Conservation (phyloP, 768 basidiomycete genomes). For the Lactarius quietus region DNA sequence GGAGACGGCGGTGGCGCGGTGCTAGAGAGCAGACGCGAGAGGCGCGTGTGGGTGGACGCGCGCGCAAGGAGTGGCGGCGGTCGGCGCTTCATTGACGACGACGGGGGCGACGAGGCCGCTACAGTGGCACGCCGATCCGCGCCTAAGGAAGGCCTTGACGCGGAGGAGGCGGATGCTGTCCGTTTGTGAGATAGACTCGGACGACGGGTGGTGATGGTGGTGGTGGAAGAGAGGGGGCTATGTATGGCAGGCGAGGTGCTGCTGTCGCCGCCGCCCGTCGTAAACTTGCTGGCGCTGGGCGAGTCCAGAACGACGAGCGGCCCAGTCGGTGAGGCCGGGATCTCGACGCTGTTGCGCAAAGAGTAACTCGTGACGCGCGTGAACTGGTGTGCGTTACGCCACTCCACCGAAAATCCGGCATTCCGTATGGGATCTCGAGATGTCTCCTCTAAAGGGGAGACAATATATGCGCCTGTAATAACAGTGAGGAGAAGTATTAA, state of each 20-base stretch:
- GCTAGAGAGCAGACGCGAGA: slow-evolving; percentile 38
- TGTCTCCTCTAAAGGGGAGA: slow-evolving; percentile 90
- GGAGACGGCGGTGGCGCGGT: slow-evolving; percentile 33
- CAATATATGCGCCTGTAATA: slow-evolving; percentile 81
- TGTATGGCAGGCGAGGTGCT: not conserved
- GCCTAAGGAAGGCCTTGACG: not conserved
- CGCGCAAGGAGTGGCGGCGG: slow-evolving; percentile 22
- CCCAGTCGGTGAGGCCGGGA: slow-evolving; percentile 21
- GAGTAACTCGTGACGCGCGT: slow-evolving; percentile 86
- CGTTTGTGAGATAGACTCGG: not conserved
- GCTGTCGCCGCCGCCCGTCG: not conserved
- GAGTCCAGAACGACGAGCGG: not conserved
- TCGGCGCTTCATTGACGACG: slow-evolving; percentile 9
- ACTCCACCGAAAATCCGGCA: slow-evolving; percentile 81
- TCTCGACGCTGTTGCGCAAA: slow-evolving; percentile 60
- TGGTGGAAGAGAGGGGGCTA: slow-evolving; percentile 1
- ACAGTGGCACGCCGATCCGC: not conserved
- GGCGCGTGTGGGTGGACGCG: slow-evolving; percentile 24
- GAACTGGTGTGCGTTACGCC: slow-evolving; percentile 65
- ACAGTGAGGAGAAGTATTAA: not conserved
- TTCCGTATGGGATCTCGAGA: slow-evolving; percentile 87
- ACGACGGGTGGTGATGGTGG: not conserved
- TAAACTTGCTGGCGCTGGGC: slow-evolving; percentile 2
- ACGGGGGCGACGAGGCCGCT: slow-evolving; percentile 10
- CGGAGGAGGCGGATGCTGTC: not conserved